Base-by-base conservation (phyloP, 495 filamentous ascomycete species). In the Daldinia grandis region DNA sequence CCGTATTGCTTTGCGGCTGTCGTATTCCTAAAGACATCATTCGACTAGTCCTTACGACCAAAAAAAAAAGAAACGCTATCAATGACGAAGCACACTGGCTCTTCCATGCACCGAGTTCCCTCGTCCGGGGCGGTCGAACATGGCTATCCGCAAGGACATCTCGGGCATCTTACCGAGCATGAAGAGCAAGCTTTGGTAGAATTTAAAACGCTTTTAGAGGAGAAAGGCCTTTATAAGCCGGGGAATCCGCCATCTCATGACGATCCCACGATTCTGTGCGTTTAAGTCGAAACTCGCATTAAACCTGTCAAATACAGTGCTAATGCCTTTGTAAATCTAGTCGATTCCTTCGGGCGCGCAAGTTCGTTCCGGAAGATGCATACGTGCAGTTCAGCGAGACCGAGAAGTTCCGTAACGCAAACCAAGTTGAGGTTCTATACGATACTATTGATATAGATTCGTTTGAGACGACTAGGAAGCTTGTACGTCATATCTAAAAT, bases 301-400 rank as follows among this genome's bases (percentile, higher is more conserved):
- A 38, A 53, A 50, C 35, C 37, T 44, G 14, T 57, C 15, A 37
- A 44, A 31, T 17, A 58, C 49, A 5, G 27, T 51, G 71, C 63
- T 60, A 62, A 59, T 54, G 44, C 68, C 58, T 47, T 67, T 58
- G 55, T 17, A 12, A 51, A 56, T 7, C 50, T 77, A 94, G 92
- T 66, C 92, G 93, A 14, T 95, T 89, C 77, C 84, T 96, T 24
- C 90, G 93, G 72, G 93, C 93, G 9, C 88, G 93, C 38, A 89
- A 83, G 70, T 96, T 93, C 81, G 82, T 89, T 54, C 84, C 90
- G 5, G 79, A 85, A 58, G 91, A 92, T 51, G 94, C 94, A 1
- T 93, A 90, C 79, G 84, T 78, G 57, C 94, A 97, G 77, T 97
- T 97, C 80, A 89, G 90, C 74, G 92, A 93, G 58, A 96, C 94